These are phyloP conservation scores for Cyberlindnera saturnus DNA, from an alignment of 805 yeast species.

Conservation along the genomic window DNA sequence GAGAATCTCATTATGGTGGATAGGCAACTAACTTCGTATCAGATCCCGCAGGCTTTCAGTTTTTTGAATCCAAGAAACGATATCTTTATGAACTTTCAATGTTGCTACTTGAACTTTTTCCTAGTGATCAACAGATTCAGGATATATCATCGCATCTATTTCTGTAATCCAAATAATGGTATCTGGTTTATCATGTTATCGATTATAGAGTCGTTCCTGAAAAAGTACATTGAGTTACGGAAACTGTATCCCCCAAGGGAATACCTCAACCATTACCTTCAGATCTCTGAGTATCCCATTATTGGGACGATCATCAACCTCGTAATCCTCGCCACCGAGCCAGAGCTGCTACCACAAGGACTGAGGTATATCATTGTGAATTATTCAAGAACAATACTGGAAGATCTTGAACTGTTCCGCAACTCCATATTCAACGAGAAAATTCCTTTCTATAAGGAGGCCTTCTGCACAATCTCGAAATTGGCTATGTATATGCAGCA, in stretches of 20 bases:
- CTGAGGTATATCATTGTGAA: constrained; percentile 10
- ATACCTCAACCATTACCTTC: constrained; percentile 8
- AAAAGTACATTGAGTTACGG: constrained; percentile 13
- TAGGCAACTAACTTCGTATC: constrained; percentile 14
- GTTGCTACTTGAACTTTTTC: constrained; percentile 13
- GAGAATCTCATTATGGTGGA: constrained; percentile 18
- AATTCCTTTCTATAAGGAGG: constrained; percentile 14
- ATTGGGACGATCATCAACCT: constrained; percentile 8
- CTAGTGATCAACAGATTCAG: constrained; percentile 11
- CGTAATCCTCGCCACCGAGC: constrained; percentile 9
- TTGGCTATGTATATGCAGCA: background rate
- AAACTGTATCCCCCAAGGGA: constrained; percentile 13
- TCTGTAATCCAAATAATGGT: constrained; percentile 9
- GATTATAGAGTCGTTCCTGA: constrained; percentile 17
- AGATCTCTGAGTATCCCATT: constrained; percentile 11
- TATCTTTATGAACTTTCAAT: constrained; percentile 12
- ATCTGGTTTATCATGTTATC: constrained; percentile 20
- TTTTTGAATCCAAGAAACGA: constrained; percentile 14
- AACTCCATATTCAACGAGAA: constrained; percentile 10
- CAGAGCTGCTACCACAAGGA: constrained; percentile 10
- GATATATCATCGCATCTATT: constrained; percentile 14
- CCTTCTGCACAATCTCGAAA: constrained; percentile 7
- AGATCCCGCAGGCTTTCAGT: constrained; percentile 10
- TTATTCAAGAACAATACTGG: constrained; percentile 6
- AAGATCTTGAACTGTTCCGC: constrained; percentile 10